Evolutionary conservation across 78 protist species (phyloP), one percentile per base, ranked within the genome.

Genomic region (Dictyostelium purpureum): DNA sequence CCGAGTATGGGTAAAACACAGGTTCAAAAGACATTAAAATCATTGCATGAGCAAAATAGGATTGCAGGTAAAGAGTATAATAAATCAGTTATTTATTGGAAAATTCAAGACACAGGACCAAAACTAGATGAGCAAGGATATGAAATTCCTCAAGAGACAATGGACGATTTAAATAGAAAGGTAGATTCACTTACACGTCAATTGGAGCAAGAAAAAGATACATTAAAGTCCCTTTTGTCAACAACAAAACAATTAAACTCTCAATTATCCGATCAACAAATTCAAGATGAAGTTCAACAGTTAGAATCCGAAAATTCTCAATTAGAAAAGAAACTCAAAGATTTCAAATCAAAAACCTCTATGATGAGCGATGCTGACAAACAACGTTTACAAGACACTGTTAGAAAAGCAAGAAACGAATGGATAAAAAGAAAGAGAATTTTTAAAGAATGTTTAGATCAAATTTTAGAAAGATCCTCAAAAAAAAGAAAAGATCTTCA

Each of bases 401-500:
- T 56, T 42, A 67, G 19, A 24, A 85, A 85, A 45, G 78, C 91
- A 56, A 51, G 91, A 57, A 28, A 51, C 9, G 91, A 85, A 73
- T 85, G 91, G 91, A 54, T 73, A 40, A 59, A 71, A 54, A 21
- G 91, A 52, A 70, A 51, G 33, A 40, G n/a, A 31, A 24, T 54
- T 11, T 85, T 85, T n/a, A 73, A 75, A 73, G 78, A 85, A 4
- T 52, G 56, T 9, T 16, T 85, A 0, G 81, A 73, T 31, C 38
- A 61, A 21, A 43, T 85, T 19, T 35, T 85, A 16, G 91, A 85
- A 37, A 54, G 78, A 40, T 73, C 82, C 19, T 38, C 40, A n/a
- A 85, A 85, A 24, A 85, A 85, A 45, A 85, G 47, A 73, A 59
- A 51, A 73, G 91, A 85, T 70, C 42, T 85, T 19, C 61, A 85